Evolutionary conservation across 1,284 basidiomycete genomes (phyloP).

Genomic region (Fomitopsis pinicola): DNA sequence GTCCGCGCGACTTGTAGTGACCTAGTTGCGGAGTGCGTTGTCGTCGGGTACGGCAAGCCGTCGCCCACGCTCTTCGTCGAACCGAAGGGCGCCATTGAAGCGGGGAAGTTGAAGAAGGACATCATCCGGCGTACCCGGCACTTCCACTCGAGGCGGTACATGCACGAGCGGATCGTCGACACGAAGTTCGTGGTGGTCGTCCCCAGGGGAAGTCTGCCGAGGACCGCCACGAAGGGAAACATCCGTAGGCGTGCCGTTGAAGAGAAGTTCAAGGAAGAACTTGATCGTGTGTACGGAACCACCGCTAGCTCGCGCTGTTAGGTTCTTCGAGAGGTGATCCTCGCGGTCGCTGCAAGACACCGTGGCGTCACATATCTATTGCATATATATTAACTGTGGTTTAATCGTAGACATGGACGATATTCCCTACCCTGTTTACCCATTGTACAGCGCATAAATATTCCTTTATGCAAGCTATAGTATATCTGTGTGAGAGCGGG

Average conservation of each 20-base stretch:
- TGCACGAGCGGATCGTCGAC: conserved; percentile 61
- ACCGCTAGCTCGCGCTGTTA: background rate
- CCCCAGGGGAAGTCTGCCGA: conserved; percentile 50
- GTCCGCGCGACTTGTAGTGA: conserved; percentile 49
- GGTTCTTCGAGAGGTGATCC: too few relatives aligned
- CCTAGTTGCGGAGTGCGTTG: conserved; percentile 57
- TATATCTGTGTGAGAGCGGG: too few relatives aligned
- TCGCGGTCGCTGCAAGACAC: too few relatives aligned
- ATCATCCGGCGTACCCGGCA: conserved; percentile 60
- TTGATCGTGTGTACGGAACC: conserved; percentile 43
- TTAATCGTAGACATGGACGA: too few relatives aligned
- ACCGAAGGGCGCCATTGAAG: conserved; percentile 23
- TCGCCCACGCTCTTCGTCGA: conserved; percentile 67
- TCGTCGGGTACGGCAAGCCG: conserved; percentile 61
- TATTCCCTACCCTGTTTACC: too few relatives aligned
- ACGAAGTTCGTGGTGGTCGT: conserved; percentile 54
- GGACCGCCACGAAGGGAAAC: conserved; percentile 70
- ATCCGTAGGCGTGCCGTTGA: conserved; percentile 63
- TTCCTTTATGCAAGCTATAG: too few relatives aligned
- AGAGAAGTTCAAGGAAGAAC: conserved; percentile 42
- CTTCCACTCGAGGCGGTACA: conserved; percentile 61
- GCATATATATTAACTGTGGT: too few relatives aligned
- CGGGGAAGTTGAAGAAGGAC: conserved; percentile 48
- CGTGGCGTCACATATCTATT: too few relatives aligned
- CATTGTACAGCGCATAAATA: too few relatives aligned